These are phyloP conservation scores for Aspergillus fructus DNA, from an alignment of 2,329 filamentous ascomycete species.

Conservation along the genomic window DNA sequence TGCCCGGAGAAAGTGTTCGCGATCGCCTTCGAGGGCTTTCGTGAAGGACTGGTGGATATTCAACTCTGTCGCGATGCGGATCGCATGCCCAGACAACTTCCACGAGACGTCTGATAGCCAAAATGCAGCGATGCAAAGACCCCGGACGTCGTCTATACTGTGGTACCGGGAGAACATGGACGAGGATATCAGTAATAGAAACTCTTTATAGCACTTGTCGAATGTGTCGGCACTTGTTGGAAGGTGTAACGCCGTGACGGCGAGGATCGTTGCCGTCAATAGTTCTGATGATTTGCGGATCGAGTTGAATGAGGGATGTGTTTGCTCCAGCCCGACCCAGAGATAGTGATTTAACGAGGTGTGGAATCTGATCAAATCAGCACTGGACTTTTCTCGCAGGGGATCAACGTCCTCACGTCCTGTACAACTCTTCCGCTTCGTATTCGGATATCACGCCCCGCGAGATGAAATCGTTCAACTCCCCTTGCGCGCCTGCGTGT, in stretches of 20 bases:
- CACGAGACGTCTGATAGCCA: conserved; percentile 49
- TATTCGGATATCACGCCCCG: not conserved
- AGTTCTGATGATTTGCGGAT: not conserved
- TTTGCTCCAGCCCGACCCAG: not conserved
- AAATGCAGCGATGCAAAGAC: conserved; percentile 50
- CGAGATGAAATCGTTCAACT: not conserved
- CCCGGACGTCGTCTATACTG: conserved; percentile 43
- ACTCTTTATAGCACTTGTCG: not conserved
- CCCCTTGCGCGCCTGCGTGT: not conserved
- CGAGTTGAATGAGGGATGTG: not conserved
- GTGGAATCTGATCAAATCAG: not conserved
- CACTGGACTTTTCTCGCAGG: not conserved
- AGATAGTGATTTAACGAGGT: not conserved
- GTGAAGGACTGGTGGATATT: conserved; percentile 26
- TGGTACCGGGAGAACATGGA: not conserved
- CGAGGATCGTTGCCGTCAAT: not conserved
- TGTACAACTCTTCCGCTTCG: not conserved
- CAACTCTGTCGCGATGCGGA: conserved; percentile 23
- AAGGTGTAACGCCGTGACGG: not conserved
- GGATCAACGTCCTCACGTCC: not conserved
- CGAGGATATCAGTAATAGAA: not conserved
- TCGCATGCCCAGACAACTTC: conserved; percentile 19
- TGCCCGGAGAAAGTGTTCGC: conserved; percentile 22
- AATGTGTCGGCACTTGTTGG: not conserved
- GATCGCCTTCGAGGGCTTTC: conserved; percentile 22